Conservation (phyloP, 495 filamentous ascomycete genomes). For the Aspergillus nidulans region DNA sequence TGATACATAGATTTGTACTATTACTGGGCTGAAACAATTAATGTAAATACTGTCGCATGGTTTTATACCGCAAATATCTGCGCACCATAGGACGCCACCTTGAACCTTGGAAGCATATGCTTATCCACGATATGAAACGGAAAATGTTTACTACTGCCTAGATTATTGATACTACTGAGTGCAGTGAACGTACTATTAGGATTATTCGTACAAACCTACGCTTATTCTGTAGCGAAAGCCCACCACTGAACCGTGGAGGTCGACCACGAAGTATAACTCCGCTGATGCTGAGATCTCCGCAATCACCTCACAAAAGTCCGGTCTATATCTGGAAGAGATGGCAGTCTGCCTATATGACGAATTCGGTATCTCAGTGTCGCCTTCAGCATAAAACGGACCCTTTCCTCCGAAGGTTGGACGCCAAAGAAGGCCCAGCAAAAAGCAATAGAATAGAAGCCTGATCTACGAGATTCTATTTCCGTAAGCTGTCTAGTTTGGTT, state of each 20-base stretch:
- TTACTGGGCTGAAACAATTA: too few relatives aligned
- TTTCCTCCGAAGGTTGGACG: not conserved
- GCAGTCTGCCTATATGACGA: not conserved
- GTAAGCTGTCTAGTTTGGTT: not conserved
- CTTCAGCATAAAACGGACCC: too few relatives aligned
- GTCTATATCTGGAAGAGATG: constrained; percentile 6
- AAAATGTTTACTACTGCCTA: too few relatives aligned
- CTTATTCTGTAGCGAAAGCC: not conserved
- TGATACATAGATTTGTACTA: too few relatives aligned
- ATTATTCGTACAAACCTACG: too few relatives aligned
- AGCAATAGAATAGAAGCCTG: not conserved
- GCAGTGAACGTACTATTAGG: too few relatives aligned
- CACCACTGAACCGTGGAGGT: not conserved
- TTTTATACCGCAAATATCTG: too few relatives aligned
- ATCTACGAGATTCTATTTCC: not conserved
- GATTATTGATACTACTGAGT: too few relatives aligned
- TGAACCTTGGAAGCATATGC: too few relatives aligned
- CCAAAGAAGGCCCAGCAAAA: not conserved
- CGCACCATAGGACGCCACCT: too few relatives aligned
- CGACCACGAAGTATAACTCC: not conserved
- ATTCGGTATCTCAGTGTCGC: not conserved
- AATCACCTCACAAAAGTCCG: not conserved
- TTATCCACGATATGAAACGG: too few relatives aligned
- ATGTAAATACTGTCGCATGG: too few relatives aligned
- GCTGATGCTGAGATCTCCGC: not conserved